Conservation (phyloP, 2,329 filamentous ascomycete species). For the Cytospora piceicola region DNA sequence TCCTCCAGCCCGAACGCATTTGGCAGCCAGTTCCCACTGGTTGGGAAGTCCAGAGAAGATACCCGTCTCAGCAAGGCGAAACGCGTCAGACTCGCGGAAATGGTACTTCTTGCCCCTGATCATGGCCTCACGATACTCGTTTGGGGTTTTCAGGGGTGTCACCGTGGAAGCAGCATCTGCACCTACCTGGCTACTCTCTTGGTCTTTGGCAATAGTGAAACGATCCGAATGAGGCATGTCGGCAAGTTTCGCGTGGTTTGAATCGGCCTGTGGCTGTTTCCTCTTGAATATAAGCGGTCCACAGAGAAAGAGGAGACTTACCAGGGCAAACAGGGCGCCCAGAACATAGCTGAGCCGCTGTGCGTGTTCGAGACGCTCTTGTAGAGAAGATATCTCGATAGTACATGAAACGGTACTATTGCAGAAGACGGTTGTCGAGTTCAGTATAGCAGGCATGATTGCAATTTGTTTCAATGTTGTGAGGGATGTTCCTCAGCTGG, state of each 20-base stretch:
- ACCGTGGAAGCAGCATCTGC: too few relatives aligned
- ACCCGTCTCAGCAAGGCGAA: background rate
- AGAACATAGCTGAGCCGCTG: background rate
- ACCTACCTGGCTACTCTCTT: background rate
- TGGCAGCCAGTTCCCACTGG: background rate
- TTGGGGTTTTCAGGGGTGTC: background rate
- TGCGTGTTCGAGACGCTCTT: background rate
- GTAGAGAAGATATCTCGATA: background rate
- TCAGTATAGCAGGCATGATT: constrained; percentile 5
- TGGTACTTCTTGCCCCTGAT: background rate
- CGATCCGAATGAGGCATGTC: background rate
- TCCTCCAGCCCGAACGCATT: background rate
- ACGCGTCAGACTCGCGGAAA: background rate
- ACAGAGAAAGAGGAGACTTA: background rate
- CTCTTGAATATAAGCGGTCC: constrained; percentile 3
- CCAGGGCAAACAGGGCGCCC: background rate
- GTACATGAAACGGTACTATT: background rate
- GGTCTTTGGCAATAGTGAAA: background rate
- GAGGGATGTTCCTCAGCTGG: too few relatives aligned
- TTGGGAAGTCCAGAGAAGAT: background rate
- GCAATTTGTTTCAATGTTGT: background rate
- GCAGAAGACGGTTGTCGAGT: constrained; percentile 1
- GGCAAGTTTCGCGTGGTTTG: background rate
- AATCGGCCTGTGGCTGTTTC: background rate
- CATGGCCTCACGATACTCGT: accelerated